These are phyloP conservation scores for Infundibulicybe gibba DNA, from an alignment of 768 basidiomycete genomes.

Conservation along the genomic window DNA sequence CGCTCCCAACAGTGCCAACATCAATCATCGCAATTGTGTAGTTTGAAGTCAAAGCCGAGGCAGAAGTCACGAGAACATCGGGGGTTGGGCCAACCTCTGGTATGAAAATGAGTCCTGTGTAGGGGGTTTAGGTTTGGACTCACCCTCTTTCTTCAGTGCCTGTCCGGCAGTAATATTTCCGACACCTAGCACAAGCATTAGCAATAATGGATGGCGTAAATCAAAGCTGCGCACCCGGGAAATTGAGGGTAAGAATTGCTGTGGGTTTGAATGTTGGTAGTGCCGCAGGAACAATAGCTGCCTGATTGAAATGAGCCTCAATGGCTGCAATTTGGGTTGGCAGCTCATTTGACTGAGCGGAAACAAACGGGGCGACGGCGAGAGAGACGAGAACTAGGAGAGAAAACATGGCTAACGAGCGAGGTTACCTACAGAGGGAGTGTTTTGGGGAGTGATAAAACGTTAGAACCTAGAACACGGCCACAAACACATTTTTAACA, in stretches of 20 bases:
- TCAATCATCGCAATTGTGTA: slow-evolving; percentile 78
- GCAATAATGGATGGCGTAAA: slow-evolving; percentile 2
- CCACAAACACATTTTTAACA: no score
- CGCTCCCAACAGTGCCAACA: slow-evolving; percentile 61
- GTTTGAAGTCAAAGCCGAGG: slow-evolving; percentile 38
- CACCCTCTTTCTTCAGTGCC: slow-evolving; percentile 51
- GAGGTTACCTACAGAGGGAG: no score
- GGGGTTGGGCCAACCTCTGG: slow-evolving; percentile 59
- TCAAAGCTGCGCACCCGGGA: slow-evolving; percentile 24
- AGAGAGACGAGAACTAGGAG: slow-evolving; percentile 29
- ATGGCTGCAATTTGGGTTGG: slow-evolving; percentile 51
- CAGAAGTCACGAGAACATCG: slow-evolving; percentile 43
- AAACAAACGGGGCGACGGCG: slow-evolving; percentile 36
- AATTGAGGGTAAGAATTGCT: slow-evolving; percentile 54
- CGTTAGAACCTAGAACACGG: no score
- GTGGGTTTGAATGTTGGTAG: slow-evolving; percentile 57
- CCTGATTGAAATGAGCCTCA: slow-evolving; percentile 63
- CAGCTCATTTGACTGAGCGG: slow-evolving; percentile 41
- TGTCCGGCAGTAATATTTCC: slow-evolving; percentile 57
- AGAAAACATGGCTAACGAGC: slow-evolving; percentile 23
- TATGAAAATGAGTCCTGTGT: background rate
- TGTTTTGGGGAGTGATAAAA: no score
- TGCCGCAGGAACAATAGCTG: slow-evolving; percentile 59
- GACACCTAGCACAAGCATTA: slow-evolving; percentile 25
- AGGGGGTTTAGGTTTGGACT: slow-evolving; percentile 19